phyloP scores from a whole-genome alignment of 2,329 filamentous ascomycete species.

The Pseudophaeomoniella oleicola region DNA sequence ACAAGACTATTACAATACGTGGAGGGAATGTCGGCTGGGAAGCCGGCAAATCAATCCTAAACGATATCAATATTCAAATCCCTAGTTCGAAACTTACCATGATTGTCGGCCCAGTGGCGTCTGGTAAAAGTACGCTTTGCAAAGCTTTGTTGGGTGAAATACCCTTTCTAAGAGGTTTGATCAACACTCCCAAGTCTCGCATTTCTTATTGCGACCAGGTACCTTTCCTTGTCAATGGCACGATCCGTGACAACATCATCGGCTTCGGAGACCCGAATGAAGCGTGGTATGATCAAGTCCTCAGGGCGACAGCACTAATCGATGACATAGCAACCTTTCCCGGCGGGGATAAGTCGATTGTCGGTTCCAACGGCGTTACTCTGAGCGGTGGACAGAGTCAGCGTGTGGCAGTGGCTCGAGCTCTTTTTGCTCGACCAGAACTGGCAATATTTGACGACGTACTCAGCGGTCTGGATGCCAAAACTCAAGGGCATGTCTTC shows the following conservation, averaged over 20 bases:
- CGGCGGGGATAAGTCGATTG: conserved; percentile 11
- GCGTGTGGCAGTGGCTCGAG: conserved; percentile 28
- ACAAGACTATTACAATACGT: conserved; percentile 5
- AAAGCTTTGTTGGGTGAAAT: conserved; percentile 19
- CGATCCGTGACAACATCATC: conserved; percentile 10
- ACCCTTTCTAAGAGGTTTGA: conserved; percentile 6
- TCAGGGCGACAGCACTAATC: conserved; percentile 10
- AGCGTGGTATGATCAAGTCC: conserved; percentile 10
- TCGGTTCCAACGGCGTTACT: conserved; percentile 11
- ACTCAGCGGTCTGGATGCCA: conserved; percentile 30
- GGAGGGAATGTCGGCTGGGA: conserved; percentile 15
- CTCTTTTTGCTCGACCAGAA: conserved; percentile 26
- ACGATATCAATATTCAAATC: conserved; percentile 6
- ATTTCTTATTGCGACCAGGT: conserved; percentile 9
- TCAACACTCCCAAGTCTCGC: conserved; percentile 6
- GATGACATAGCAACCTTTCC: conserved; percentile 11
- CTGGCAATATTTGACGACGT: conserved; percentile 33
- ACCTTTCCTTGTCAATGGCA: conserved; percentile 8
- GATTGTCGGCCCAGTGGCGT: conserved; percentile 15
- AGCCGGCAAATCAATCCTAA: conserved; percentile 9
- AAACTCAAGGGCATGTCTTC: conserved; percentile 29
- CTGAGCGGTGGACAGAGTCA: conserved; percentile 11
- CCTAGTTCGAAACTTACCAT: conserved; percentile 12
- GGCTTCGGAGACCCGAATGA: conserved; percentile 6
- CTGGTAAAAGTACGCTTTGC: conserved; percentile 20